These are phyloP conservation scores for Arthrinium puccinioides DNA, from an alignment of 2,329 filamentous ascomycete genomes.

Conservation along the genomic window DNA sequence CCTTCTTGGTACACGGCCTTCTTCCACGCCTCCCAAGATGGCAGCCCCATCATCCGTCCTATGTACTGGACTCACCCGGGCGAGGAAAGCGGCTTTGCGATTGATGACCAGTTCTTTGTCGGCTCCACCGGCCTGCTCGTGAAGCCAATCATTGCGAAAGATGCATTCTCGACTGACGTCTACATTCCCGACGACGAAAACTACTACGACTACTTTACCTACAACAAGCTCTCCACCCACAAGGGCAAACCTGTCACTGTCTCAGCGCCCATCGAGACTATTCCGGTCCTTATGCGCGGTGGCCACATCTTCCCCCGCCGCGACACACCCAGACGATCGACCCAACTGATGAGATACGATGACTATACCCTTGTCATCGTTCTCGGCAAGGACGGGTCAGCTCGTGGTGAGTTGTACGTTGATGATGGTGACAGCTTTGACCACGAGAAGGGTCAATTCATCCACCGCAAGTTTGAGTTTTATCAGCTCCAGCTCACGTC, in stretches of 20 bases:
- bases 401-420: constrained; percentile 77
- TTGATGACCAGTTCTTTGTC: constrained; percentile 92
- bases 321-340: constrained; percentile 79
- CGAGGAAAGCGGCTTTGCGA: constrained; percentile 77
- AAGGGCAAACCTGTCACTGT: constrained; percentile 65
- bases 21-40: constrained; percentile 75
- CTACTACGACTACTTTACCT: constrained; percentile 96
- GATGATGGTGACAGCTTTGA: constrained; percentile 95
- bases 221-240: constrained; percentile 61
- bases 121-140: constrained; percentile 83
- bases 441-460: constrained; percentile 76
- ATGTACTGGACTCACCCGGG: constrained; percentile 89
- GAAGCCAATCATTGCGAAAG: constrained; percentile 81
- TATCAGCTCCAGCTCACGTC: constrained; percentile 56
- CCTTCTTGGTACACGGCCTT: constrained; percentile 97
- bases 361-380: constrained; percentile 87
- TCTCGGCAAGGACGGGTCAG: constrained; percentile 57
- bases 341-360: constrained; percentile 85
- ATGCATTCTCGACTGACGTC: constrained; percentile 64
- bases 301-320: constrained; percentile 88
- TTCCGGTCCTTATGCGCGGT: constrained; percentile 86
- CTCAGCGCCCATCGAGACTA: constrained; percentile 72
- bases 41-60: constrained; percentile 80
- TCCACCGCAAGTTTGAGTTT: constrained; percentile 75
- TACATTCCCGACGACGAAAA: constrained; percentile 84